Conservation (phyloP, 2,329 filamentous ascomycete genomes). For the Fusarium pilosicola region DNA sequence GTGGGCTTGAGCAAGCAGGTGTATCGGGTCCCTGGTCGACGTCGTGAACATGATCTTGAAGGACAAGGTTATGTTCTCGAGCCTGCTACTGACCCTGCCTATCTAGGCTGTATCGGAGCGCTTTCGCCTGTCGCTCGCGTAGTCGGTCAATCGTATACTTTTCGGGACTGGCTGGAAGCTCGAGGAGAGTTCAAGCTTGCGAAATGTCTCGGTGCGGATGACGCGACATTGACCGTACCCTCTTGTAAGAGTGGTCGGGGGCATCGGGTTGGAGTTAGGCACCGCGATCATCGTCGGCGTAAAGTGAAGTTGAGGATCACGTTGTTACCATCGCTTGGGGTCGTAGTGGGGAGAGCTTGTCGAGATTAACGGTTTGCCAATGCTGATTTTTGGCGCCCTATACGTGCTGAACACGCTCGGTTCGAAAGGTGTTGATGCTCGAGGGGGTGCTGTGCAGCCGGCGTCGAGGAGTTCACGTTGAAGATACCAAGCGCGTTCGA, state of each 20-base stretch:
- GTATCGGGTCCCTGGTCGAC: accelerated
- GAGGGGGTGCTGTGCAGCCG: accelerated
- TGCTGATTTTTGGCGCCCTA: accelerated
- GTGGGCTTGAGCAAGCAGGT: accelerated
- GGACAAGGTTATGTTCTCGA: accelerated
- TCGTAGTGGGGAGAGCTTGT: neutral
- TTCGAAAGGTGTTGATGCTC: accelerated
- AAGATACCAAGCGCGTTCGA: neutral
- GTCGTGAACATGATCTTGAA: neutral
- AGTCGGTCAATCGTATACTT: accelerated
- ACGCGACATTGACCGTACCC: neutral
- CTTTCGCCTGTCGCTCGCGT: neutral
- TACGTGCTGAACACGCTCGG: accelerated
- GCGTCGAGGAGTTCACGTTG: too few species aligned
- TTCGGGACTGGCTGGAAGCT: too few species aligned
- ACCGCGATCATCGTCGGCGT: neutral
- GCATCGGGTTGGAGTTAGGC: neutral
- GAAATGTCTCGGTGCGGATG: neutral
- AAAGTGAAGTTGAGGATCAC: neutral
- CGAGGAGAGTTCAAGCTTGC: neutral
- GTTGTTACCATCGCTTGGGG: neutral
- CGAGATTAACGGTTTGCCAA: accelerated
- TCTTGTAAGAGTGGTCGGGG: neutral
- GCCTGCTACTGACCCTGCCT: accelerated
- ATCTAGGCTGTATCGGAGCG: accelerated